A percentile compares a stretch with the other conserved stretches of the same genome.
These are phyloP conservation scores for Tranzscheliella williamsii DNA, from an alignment of 1,284 basidiomycete species.

Conservation along the genomic window DNA sequence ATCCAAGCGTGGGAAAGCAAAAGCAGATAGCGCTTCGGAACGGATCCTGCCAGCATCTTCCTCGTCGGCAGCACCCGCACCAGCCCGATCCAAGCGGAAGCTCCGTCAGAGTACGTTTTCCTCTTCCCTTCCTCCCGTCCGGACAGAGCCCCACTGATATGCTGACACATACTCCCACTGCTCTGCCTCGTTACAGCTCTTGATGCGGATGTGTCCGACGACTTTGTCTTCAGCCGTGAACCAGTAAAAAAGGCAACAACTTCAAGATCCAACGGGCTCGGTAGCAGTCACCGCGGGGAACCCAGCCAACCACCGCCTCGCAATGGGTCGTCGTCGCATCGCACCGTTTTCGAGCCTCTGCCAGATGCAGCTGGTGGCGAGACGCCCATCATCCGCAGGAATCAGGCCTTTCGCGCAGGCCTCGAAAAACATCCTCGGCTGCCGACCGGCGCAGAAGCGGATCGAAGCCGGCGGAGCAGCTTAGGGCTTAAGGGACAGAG, in stretches of 20 bases:
- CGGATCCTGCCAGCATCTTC: neutral
- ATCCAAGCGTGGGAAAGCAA: conserved; percentile 5
- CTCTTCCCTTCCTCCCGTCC: too few species aligned
- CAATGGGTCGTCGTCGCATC: conserved; percentile 1
- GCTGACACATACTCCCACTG: neutral
- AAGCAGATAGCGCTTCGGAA: conserved; percentile 1
- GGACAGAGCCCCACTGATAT: too few species aligned
- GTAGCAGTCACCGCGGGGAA: neutral
- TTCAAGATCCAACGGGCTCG: neutral
- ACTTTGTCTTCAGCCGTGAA: conserved; percentile 41
- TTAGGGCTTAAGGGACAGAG: conserved; percentile 49
- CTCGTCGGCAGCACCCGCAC: conserved; percentile 1
- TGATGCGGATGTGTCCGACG: conserved; percentile 31
- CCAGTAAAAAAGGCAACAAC: conserved; percentile 1
- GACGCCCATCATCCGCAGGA: conserved; percentile 40
- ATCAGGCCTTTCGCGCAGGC: conserved; percentile 37
- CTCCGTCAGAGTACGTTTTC: conserved; percentile 22
- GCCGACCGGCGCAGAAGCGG: conserved; percentile 20
- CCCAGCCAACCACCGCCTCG: neutral
- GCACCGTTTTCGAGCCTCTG: conserved; percentile 38
- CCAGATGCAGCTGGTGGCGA: conserved; percentile 35
- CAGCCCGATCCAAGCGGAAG: conserved; percentile 18
- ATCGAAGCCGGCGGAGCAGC: conserved; percentile 38
- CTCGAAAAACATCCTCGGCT: conserved; percentile 29
- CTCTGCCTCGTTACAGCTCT: conserved; percentile 9